A percentile compares a stretch with the other conserved stretches of the same genome.
These are phyloP conservation scores for Neurospora sp. DNA, from an alignment of 2,329 filamentous ascomycete species.

Conservation along the genomic window DNA sequence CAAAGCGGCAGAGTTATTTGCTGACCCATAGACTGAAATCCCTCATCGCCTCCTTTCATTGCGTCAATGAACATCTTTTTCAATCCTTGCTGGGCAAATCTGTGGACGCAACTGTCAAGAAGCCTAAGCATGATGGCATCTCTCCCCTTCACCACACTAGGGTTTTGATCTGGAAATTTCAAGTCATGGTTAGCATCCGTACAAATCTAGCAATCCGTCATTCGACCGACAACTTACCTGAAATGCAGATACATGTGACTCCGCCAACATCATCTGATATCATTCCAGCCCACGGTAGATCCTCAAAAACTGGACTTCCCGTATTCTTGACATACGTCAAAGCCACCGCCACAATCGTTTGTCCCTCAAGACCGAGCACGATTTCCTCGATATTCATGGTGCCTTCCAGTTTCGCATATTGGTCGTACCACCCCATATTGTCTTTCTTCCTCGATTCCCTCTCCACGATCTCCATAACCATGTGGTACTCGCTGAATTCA, in stretches of 20 bases:
- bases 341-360: constrained; percentile 40
- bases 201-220: background rate
- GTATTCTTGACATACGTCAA: constrained; percentile 41
- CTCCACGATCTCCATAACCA: constrained; percentile 40
- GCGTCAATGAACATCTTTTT: constrained; percentile 45
- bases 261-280: constrained; percentile 44
- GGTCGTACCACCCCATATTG: constrained; percentile 48
- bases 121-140: constrained; percentile 43
- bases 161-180: constrained; percentile 29
- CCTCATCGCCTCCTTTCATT: constrained; percentile 38
- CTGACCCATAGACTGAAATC: constrained; percentile 42
- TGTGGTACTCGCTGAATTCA: constrained; percentile 33
- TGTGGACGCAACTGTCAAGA: constrained; percentile 40
- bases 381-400: constrained; percentile 41
- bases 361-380: constrained; percentile 40
- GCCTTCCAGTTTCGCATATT: constrained; percentile 42
- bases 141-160: constrained; percentile 31
- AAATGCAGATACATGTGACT: constrained; percentile 50
- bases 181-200: constrained; percentile 3
- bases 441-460: constrained; percentile 35
- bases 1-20: background rate
- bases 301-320: constrained; percentile 35
- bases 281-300: constrained; percentile 45
- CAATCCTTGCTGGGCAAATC: constrained; percentile 40
- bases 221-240: constrained; percentile 31